Base-by-base conservation (phyloP, 257 asterid species). In the Leonotis leonurus region DNA sequence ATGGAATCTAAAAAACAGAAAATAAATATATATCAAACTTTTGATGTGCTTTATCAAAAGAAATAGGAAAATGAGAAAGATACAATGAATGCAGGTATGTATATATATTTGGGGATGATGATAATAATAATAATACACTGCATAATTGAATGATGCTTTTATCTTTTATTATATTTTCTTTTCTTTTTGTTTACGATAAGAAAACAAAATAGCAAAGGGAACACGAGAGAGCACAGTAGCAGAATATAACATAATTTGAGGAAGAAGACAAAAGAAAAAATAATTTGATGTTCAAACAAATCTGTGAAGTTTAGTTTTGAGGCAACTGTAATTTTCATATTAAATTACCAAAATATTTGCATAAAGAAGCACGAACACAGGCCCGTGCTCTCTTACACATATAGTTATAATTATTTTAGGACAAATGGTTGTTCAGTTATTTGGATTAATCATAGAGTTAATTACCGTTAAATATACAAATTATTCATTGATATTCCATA, bases 101-200 rank as follows among this genome's bases (percentile, higher is more conserved):
- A n/a, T n/a, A n/a, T 18, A 56, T 10, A 56, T 17, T 56, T 33
- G 17, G 39, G 20, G 13, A n/a, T n/a, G n/a, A n/a, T n/a, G n/a
- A n/a, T n/a, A n/a, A n/a, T n/a, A n/a, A n/a, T n/a, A n/a, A 25
- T 9, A 20, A 44, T 44, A 54, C 52, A 30, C 12, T 1, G 21
- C 60, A 39, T 69, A 60, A 69, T 52, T 69, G 73, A 60, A 26
- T 3, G n/a, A 6, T 30, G 11, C n/a, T n/a, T n/a, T n/a, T n/a
- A n/a, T n/a, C n/a, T n/a, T n/a, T n/a, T n/a, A n/a, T n/a, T n/a
- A n/a, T n/a, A n/a, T n/a, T n/a, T n/a, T n/a, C n/a, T n/a, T n/a
- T n/a, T n/a, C n/a, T n/a, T n/a, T n/a, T n/a, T n/a, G n/a, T n/a
- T n/a, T n/a, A n/a, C n/a, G n/a, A n/a, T n/a, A 51, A 41, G 41